Conservation (phyloP, 805 yeast genomes). For the Nakazawaea ernobii region DNA sequence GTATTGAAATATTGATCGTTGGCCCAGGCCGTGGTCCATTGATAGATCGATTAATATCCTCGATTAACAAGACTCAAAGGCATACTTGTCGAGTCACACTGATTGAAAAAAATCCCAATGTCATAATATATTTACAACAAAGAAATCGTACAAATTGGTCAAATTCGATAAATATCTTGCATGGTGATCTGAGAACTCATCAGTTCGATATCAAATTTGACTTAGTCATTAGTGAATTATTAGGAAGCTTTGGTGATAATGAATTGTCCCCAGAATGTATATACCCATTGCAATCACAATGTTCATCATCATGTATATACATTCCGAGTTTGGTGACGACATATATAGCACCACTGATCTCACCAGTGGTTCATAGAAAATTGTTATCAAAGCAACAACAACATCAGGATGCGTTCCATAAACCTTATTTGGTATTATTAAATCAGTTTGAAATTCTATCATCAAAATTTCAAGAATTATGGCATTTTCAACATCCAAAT, state of each 20-base stretch:
- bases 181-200: constrained; percentile 53
- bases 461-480: constrained; percentile 42
- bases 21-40: constrained; percentile 92
- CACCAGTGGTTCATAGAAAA: constrained; percentile 44
- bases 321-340: constrained; percentile 59
- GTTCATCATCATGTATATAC: constrained; percentile 48
- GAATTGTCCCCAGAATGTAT: constrained; percentile 85
- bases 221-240: constrained; percentile 69
- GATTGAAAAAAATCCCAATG: constrained; percentile 67
- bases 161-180: constrained; percentile 41
- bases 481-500: constrained; percentile 59
- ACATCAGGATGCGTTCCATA: constrained; percentile 16
- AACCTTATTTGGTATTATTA: constrained; percentile 23
- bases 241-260: constrained; percentile 92
- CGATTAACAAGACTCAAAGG: constrained; percentile 27
- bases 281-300: constrained; percentile 30
- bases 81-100: constrained; percentile 39
- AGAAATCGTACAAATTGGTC: constrained; percentile 52
- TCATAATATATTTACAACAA: constrained; percentile 42
- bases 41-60: constrained; percentile 45
- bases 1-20: constrained; percentile 47
- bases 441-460: constrained; percentile 36
- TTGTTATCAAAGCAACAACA: constrained; percentile 12
- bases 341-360: constrained; percentile 59
- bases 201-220: constrained; percentile 30